These are phyloP conservation scores for Raffaelea ambrosiae DNA, from an alignment of 2,329 filamentous ascomycete genomes.

Conservation along the genomic window DNA sequence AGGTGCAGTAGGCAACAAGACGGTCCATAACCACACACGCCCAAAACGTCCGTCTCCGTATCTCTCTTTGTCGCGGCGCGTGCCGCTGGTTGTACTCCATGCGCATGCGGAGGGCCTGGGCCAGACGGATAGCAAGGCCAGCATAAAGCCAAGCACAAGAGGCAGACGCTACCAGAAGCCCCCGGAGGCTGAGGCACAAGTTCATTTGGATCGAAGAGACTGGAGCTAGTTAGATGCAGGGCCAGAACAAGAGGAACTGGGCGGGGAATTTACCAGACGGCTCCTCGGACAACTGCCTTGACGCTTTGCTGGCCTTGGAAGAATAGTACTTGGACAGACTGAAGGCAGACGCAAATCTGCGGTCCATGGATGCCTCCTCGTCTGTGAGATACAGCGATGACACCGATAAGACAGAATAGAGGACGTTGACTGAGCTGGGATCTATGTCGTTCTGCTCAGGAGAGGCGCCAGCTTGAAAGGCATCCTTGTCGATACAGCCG, in stretches of 20 bases:
- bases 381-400: not conserved
- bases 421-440: not conserved
- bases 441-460: no score
- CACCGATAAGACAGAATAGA: not conserved
- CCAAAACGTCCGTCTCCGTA: conserved; percentile 2
- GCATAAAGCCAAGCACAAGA: conserved; percentile 2
- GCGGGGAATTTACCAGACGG: not conserved
- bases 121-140: conserved; percentile 1
- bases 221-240: no score
- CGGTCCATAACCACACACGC: conserved; percentile 8
- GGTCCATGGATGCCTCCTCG: not conserved
- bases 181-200: not conserved
- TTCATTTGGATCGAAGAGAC: not conserved
- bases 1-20: not conserved
- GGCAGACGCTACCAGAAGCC: not conserved
- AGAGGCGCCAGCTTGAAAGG: not conserved
- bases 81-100: not conserved
- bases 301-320: not conserved
- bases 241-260: no score
- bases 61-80: not conserved
- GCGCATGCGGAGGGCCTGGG: not conserved
- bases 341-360: not conserved
- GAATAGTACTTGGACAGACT: not conserved
- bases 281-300: not conserved
- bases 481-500: not conserved